phyloP scores from a whole-genome alignment of 495 filamentous ascomycete species.

The Aspergillus bridgeri region DNA sequence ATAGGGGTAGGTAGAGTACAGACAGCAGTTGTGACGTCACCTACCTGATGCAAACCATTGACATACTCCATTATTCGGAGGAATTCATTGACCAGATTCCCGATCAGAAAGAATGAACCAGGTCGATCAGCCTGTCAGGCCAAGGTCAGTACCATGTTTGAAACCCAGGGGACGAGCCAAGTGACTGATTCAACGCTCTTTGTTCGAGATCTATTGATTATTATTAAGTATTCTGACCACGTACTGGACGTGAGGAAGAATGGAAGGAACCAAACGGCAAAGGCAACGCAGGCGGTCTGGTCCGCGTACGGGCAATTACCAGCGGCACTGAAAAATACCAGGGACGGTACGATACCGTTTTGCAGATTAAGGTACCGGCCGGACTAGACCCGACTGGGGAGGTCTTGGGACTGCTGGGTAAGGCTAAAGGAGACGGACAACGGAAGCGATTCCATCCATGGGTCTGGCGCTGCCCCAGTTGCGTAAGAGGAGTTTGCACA shows the following conservation, averaged over 20 bases:
- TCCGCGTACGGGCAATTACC: not conserved
- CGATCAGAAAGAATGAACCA: not conserved
- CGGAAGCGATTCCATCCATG: conserved; percentile 5
- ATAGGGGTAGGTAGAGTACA: too few species aligned
- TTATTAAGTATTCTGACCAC: too few species aligned
- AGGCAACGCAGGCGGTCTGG: not conserved
- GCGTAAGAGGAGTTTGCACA: conserved; percentile 32
- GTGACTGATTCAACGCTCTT: not conserved
- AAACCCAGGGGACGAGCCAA: not conserved
- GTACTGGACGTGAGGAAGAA: too few species aligned
- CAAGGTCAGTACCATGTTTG: not conserved
- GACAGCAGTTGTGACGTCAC: not conserved
- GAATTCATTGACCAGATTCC: not conserved
- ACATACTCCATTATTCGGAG: not conserved
- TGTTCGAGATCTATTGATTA: not conserved
- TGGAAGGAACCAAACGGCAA: not conserved
- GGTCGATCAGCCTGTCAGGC: not conserved
- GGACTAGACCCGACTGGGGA: not conserved
- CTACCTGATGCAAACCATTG: not conserved
- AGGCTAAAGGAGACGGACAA: not conserved
- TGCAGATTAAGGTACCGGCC: not conserved
- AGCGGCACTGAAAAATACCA: not conserved
- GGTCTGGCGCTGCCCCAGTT: conserved; percentile 16
- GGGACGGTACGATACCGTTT: not conserved
- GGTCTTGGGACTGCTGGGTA: not conserved